Conservation (phyloP, 352 stramenopile species). For the Globisporangium okanoganense region DNA sequence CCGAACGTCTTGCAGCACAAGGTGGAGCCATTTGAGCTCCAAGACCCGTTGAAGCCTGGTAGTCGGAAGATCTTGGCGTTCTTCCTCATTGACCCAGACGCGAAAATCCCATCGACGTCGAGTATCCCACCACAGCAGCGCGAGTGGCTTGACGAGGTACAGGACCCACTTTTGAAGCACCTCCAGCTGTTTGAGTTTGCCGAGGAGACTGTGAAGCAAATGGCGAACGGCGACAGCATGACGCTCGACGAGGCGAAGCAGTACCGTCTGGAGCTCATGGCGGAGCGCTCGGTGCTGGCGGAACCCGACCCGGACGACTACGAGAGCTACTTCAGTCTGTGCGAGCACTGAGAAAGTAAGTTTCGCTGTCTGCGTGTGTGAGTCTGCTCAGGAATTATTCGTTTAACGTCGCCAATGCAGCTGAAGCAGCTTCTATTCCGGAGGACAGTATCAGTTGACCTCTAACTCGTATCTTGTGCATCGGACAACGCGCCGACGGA, state of each 20-base stretch:
- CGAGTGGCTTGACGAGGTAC: constrained; percentile 22
- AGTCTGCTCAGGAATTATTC: background rate
- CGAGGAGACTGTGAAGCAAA: constrained; percentile 16
- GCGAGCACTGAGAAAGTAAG: constrained; percentile 8
- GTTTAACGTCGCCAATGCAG: background rate
- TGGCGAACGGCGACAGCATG: constrained; percentile 19
- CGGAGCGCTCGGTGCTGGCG: constrained; percentile 13
- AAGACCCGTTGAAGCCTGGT: constrained; percentile 25
- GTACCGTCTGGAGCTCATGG: constrained; percentile 26
- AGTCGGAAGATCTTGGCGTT: constrained; percentile 43
- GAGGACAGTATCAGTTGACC: too few species aligned
- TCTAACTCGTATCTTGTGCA: too few species aligned
- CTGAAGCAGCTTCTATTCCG: too few species aligned
- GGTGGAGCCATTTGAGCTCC: constrained; percentile 42
- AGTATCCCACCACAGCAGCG: constrained; percentile 38
- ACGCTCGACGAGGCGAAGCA: constrained; percentile 19
- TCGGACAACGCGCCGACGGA: too few species aligned
- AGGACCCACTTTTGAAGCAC: constrained; percentile 9
- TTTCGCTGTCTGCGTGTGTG: background rate
- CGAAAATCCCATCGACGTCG: constrained; percentile 25
- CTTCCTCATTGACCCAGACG: constrained; percentile 38
- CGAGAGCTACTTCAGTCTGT: constrained; percentile 13
- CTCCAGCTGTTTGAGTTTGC: constrained; percentile 14
- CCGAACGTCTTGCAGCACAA: constrained; percentile 41
- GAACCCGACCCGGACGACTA: constrained; percentile 1